Percentiles rank a stretch among this genome's conserved stretches.
phyloP scores from a whole-genome alignment of 2,329 filamentous ascomycete species.

The Diaporthe citriasiana region DNA sequence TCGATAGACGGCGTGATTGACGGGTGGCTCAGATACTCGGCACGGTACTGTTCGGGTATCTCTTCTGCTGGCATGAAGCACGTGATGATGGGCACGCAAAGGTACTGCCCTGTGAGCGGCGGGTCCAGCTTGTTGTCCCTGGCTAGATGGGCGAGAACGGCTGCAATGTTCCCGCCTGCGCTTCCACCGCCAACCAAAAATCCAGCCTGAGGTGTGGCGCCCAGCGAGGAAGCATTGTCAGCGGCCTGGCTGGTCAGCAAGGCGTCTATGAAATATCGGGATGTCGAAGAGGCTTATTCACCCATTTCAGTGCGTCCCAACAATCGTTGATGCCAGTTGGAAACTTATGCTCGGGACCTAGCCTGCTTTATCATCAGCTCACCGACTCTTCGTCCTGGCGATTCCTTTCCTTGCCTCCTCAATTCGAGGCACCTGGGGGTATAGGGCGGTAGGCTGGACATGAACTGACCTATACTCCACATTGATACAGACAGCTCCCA shows the following conservation, averaged over 20 bases:
- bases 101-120: conserved; percentile 61
- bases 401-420: not conserved
- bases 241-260: conserved; percentile 45
- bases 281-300: conserved; percentile 40
- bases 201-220: conserved; percentile 57
- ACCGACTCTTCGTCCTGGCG: not conserved
- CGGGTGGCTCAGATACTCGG: conserved; percentile 48
- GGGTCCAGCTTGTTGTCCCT: conserved; percentile 57
- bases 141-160: conserved; percentile 56
- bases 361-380: conserved; percentile 41
- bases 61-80: conserved; percentile 43
- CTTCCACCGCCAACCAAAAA: conserved; percentile 65
- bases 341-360: conserved; percentile 62
- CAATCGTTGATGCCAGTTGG: conserved; percentile 58
- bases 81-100: conserved; percentile 56
- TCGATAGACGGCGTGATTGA: conserved; percentile 45
- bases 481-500: conserved; percentile 58
- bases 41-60: conserved; percentile 46
- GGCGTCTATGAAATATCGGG: not conserved
- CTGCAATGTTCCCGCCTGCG: conserved; percentile 59
- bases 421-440: too few relatives aligned
- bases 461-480: conserved; percentile 55
- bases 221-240: conserved; percentile 55
- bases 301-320: conserved; percentile 62
- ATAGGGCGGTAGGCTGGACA: too few relatives aligned